A percentile compares a stretch with the other conserved stretches of the same genome.
Evolutionary conservation across 129 eudicot species (phyloP).

Genomic region (Chrysanthemum seticuspe): DNA sequence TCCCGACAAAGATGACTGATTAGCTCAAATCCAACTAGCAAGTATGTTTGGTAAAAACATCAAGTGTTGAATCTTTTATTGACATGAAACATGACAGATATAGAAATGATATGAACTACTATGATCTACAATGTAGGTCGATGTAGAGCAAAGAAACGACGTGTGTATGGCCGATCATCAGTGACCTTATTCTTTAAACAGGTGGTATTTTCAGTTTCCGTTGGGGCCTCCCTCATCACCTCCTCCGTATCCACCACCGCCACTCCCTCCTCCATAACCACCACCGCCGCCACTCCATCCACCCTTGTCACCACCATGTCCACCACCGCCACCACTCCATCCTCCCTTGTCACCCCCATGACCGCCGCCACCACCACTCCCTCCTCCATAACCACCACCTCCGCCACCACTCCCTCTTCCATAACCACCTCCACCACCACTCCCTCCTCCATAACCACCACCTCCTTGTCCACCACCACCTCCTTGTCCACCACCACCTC

Average conservation of each 20-base stretch:
- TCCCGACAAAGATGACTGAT: not conserved
- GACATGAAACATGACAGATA: slow-evolving; percentile 2
- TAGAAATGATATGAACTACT: slow-evolving; percentile 3
- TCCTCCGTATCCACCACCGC: not conserved
- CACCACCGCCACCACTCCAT: slow-evolving; percentile 9
- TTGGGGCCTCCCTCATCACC: not conserved
- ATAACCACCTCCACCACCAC: not conserved
- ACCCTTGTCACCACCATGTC: not conserved
- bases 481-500: slow-evolving; percentile 2
- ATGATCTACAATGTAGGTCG: not conserved
- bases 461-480: slow-evolving; percentile 29
- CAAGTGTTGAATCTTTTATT: not conserved
- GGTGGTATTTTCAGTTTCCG: slow-evolving; percentile 11
- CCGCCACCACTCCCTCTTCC: slow-evolving; percentile 13
- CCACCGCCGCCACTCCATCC: not conserved
- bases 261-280: not conserved
- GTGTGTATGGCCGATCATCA: slow-evolving; percentile 11
- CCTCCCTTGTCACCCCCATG: not conserved
- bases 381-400: slow-evolving; percentile 17
- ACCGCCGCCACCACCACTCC: not conserved
- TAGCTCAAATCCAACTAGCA: not conserved
- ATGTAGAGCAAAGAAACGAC: slow-evolving; percentile 7
- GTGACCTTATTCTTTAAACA: slow-evolving; percentile 29
- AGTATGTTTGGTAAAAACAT: not conserved
- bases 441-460: not conserved